These are phyloP conservation scores for Leishmania arabica DNA, from an alignment of 208 protist genomes.

Conservation along the genomic window DNA sequence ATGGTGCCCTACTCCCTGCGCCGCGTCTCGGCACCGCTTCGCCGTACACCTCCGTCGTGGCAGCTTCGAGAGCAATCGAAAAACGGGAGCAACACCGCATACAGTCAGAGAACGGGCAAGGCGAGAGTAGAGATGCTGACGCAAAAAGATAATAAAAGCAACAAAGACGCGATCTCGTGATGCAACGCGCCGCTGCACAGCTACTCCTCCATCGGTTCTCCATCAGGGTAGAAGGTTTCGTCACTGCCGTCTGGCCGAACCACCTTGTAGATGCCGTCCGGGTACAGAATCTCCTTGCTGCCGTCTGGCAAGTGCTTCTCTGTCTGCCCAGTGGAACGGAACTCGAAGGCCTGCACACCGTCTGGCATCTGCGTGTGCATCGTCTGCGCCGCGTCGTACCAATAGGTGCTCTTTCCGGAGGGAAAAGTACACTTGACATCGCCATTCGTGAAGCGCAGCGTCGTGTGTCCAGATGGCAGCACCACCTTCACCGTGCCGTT, in stretches of 20 bases:
- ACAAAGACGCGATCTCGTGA: background rate
- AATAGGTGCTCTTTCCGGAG: conserved; percentile 91
- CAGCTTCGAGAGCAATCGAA: background rate
- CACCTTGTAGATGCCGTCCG: conserved; percentile 91
- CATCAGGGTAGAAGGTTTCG: conserved; percentile 80
- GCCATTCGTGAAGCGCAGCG: conserved; percentile 92
- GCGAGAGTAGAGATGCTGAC: background rate
- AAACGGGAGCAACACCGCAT: background rate
- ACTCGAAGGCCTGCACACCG: conserved; percentile 91
- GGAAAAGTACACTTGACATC: conserved; percentile 92
- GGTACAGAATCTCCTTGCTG: conserved; percentile 95
- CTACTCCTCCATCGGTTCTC: conserved; percentile 34
- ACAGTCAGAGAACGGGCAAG: conserved; percentile 3
- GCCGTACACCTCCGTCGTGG: background rate
- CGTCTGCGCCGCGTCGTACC: conserved; percentile 92
- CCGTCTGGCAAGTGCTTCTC: conserved; percentile 90
- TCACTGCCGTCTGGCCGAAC: conserved; percentile 80
- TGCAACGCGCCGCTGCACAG: background rate
- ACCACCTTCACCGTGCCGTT: conserved; percentile 93
- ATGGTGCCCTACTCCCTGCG: background rate
- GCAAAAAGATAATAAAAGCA: background rate
- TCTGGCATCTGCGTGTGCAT: conserved; percentile 90
- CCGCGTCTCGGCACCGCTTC: background rate
- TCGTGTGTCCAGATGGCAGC: conserved; percentile 78
- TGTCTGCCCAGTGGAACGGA: conserved; percentile 86